Base-by-base conservation (phyloP, 768 basidiomycete species). In the Xerocomellus intermedius region DNA sequence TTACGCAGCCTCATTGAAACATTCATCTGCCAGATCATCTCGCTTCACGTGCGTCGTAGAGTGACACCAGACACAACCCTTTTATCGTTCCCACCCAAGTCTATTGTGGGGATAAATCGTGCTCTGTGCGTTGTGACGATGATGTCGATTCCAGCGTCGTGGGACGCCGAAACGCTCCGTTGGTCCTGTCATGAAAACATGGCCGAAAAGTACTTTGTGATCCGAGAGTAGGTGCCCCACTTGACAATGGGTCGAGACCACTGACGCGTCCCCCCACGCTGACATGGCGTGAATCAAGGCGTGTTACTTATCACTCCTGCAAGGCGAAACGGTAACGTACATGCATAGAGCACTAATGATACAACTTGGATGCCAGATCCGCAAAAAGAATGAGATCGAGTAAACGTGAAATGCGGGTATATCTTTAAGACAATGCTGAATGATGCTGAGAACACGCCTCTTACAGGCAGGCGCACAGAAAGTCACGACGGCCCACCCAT, bases 341-440 rank as follows among this genome's bases (percentile, higher is more conserved):
- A 54, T 39, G 48, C 45, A 39, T 46, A 36, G 21, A 42, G n/a
- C 22, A 54, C 54, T 64, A 59, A 26, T 48, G 54, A 56, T 64
- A 64, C 63, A 64, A 36, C 32, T 30, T n/a, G 64, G 64, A 64
- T 64, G 12, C 63, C 63, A 42, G 63, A 64, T 60, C 64, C 64
- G 8, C 42, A 22, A 22, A 43, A 28, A 21, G 17, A 32, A 12
- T n/a, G 49, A 37, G 19, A 47, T 10, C 7, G 33, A 45, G 35
- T 48, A 26, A 39, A n/a, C 30, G 59, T 54, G 50, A 46, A 36
- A 50, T 66, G 60, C 38, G 17, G 64, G 64, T 64, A 64, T 66
- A 42, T 55, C 42, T 42, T 43, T 30, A 19, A 41, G 33, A 55
- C 21, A 39, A 41, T 59, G 60, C 41, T 47, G 36, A 63, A 52